Evolutionary conservation across 1,139 yeast species (phyloP).

Genomic region (Yamadazyma dushanensis): DNA sequence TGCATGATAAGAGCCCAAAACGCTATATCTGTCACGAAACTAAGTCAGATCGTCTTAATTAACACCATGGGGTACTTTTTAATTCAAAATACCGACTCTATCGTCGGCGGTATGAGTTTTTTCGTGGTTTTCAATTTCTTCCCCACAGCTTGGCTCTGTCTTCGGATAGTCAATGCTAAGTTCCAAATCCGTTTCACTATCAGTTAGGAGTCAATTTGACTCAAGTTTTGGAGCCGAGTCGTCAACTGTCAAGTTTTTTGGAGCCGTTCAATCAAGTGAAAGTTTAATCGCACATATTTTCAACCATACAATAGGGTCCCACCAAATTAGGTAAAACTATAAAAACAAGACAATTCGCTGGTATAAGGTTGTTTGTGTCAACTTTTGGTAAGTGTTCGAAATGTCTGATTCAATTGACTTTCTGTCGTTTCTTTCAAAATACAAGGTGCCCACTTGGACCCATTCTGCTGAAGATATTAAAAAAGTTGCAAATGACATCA

Average conservation of each 20-base stretch:
- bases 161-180: slow-evolving; percentile 8
- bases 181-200: slow-evolving; percentile 8
- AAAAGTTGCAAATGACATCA: slow-evolving; percentile 42
- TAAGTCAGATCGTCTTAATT: slow-evolving; percentile 2
- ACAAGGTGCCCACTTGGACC: slow-evolving; percentile 53
- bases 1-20: background rate
- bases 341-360: too few relatives aligned
- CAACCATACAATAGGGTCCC: too few relatives aligned
- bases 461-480: slow-evolving; percentile 54
- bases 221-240: too few relatives aligned
- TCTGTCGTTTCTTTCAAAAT: slow-evolving; percentile 13
- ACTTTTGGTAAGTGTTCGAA: too few relatives aligned
- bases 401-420: slow-evolving; percentile 15
- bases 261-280: slow-evolving; percentile 1
- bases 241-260: too few relatives aligned
- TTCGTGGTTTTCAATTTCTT: slow-evolving; percentile 4
- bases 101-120: background rate
- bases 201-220: background rate
- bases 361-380: too few relatives aligned
- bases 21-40: background rate
- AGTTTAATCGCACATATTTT: too few relatives aligned
- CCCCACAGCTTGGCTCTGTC: slow-evolving; percentile 13
- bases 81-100: background rate
- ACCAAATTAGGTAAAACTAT: too few relatives aligned
- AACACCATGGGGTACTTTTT: slow-evolving; percentile 5